Evolutionary conservation across 148 eudicot species (phyloP).

Genomic region (Silene conica): DNA sequence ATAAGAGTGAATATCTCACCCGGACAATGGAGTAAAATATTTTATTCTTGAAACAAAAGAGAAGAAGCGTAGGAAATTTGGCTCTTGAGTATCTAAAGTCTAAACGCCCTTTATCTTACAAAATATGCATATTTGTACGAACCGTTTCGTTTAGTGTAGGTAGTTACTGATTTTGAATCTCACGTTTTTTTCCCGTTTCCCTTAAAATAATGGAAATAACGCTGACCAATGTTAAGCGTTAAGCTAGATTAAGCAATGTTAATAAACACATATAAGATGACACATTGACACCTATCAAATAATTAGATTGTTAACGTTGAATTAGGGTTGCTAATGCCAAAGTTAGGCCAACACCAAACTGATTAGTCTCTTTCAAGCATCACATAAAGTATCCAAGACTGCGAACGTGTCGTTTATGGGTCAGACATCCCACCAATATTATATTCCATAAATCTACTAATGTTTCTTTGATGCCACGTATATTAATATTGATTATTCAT

Average conservation of each 20-base stretch:
- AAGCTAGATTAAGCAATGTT: conserved; percentile 5
- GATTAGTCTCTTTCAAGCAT: conserved; percentile 4
- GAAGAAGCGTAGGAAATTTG: too few species aligned
- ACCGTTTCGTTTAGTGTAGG: too few species aligned
- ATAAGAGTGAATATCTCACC: too few species aligned
- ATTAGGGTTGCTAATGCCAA: not conserved
- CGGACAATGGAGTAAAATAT: too few species aligned
- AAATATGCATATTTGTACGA: too few species aligned
- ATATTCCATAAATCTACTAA: not conserved
- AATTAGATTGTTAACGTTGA: not conserved
- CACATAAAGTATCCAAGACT: not conserved
- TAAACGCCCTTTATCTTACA: too few species aligned
- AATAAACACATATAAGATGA: not conserved
- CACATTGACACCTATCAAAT: not conserved
- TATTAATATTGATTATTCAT: not conserved
- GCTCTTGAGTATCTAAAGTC: too few species aligned
- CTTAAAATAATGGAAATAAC: conserved; percentile 12
- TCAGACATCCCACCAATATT: not conserved
- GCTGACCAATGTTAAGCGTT: conserved; percentile 13
- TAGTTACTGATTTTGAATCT: too few species aligned
- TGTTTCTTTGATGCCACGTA: conserved; percentile 1
- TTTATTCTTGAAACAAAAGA: too few species aligned
- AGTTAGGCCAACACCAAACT: not conserved
- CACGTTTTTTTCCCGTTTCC: too few species aligned
- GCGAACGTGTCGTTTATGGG: conserved; percentile 5